Evolutionary conservation across 75 land plant species (phyloP).

Genomic region (Cupressus sempervirens): DNA sequence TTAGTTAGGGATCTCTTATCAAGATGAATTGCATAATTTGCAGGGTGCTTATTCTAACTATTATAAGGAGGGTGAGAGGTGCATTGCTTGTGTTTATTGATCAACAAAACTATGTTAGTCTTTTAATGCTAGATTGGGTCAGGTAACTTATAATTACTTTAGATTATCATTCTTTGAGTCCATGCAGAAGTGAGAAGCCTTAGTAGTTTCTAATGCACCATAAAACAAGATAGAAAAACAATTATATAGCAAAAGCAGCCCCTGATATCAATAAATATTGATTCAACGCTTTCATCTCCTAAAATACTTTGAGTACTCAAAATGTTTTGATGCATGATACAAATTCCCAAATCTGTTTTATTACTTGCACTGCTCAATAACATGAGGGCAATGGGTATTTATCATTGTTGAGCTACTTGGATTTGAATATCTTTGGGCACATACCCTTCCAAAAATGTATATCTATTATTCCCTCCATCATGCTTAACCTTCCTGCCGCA

Average conservation of each 20-base stretch:
- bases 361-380: neutral
- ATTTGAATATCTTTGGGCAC: neutral
- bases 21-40: neutral
- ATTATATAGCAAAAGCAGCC: neutral
- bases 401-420: neutral
- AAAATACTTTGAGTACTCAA: neutral
- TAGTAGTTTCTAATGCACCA: neutral
- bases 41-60: neutral
- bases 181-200: neutral
- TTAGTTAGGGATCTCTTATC: neutral
- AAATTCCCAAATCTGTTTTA: no score
- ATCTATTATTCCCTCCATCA: no score
- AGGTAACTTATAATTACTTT: neutral
- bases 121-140: neutral
- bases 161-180: no score
- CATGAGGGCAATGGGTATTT: neutral
- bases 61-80: neutral
- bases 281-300: neutral
- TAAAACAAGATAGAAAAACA: neutral
- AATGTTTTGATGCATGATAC: neutral
- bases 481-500: no score
- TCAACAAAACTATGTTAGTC: neutral
- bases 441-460: no score
- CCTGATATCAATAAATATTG: no score
- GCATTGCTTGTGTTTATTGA: neutral